Evolutionary conservation across 2,329 filamentous ascomycete species (phyloP).

Genomic region (Cercospora sp.): DNA sequence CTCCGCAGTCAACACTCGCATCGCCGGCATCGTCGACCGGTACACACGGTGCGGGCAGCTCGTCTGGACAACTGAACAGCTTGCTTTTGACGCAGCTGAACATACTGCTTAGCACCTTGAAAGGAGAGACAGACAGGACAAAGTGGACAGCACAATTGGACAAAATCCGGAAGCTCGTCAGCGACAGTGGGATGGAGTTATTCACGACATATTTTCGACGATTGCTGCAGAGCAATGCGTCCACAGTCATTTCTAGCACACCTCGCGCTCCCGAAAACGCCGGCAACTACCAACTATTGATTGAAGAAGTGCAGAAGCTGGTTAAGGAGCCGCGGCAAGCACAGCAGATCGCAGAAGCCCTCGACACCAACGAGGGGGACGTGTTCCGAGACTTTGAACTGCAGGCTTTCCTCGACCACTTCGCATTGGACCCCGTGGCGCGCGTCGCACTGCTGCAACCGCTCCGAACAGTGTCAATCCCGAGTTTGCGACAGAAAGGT

Average conservation of each 20-base stretch:
- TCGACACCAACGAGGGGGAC: conserved; percentile 87
- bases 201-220: conserved; percentile 94
- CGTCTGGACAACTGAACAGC: conserved; percentile 66
- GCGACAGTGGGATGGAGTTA: conserved; percentile 99
- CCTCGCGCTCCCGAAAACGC: conserved; percentile 68
- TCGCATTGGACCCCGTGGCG: conserved; percentile 84
- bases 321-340: conserved; percentile 78
- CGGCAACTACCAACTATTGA: conserved; percentile 80
- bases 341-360: conserved; percentile 86
- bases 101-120: conserved; percentile 88
- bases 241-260: conserved; percentile 82
- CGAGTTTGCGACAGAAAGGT: conserved; percentile 90
- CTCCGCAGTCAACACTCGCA: conserved; percentile 59
- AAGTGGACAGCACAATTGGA: conserved; percentile 93
- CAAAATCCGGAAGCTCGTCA: conserved; percentile 91
- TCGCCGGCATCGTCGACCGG: conserved; percentile 55
- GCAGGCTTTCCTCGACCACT: conserved; percentile 93
- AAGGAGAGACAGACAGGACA: conserved; percentile 84
- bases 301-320: conserved; percentile 83
- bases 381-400: conserved; percentile 95
- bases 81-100: conserved; percentile 95
- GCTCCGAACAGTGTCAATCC: conserved; percentile 78
- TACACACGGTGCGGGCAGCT: conserved; percentile 44
- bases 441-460: conserved; percentile 86
- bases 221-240: conserved; percentile 85